Evolutionary conservation across 2,329 filamentous ascomycete species (phyloP), one percentile per base, ranked within the genome.

Genomic region (Metarhizium brunneum): DNA sequence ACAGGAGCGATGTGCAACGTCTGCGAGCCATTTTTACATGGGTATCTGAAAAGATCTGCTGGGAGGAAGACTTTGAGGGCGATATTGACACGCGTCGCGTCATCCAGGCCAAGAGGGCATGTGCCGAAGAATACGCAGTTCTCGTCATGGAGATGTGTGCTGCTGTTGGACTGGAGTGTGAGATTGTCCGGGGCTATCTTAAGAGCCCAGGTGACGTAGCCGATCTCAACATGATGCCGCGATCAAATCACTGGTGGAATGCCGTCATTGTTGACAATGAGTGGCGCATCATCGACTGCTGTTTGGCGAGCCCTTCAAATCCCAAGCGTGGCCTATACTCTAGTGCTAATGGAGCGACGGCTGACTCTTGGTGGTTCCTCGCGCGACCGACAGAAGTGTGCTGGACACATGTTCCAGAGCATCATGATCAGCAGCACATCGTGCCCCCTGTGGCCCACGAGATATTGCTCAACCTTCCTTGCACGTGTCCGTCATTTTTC

Each of bases 241-340:
- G 86, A 35, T 81, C 92, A 0, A 99, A 99, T 65, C 94, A 99
- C 72, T 97, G 88, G 85, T 99, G 94, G 94, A 99, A 99, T 63
- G 86, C 90, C 0, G 90, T 97, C 18, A 75, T 96, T 40, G 85
- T 96, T 8, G 94, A 99, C 69, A 87, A 88, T 25, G 91, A 96
- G 71, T 99, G 94, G 94, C 87, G 94, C 52, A 88, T 97, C 61
- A 90, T 99, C 75, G 94, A 99, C 69, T 94, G 90, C 68, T 95
- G 90, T 40, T 77, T 99, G 50, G 91, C 94, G 4, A 92, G 87
- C 60, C 92, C 92, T 13, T 96, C 92, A 0, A 90, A 97, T 64
- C 92, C 94, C 10, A 85, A 83, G 56, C 83, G 95, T 50, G 78
- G 76, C 16, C 76, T 84, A 36, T 97, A 95, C 71, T 95, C 91